Evolutionary conservation across 768 basidiomycete species (phyloP).

Genomic region (Termitomyces sp.): DNA sequence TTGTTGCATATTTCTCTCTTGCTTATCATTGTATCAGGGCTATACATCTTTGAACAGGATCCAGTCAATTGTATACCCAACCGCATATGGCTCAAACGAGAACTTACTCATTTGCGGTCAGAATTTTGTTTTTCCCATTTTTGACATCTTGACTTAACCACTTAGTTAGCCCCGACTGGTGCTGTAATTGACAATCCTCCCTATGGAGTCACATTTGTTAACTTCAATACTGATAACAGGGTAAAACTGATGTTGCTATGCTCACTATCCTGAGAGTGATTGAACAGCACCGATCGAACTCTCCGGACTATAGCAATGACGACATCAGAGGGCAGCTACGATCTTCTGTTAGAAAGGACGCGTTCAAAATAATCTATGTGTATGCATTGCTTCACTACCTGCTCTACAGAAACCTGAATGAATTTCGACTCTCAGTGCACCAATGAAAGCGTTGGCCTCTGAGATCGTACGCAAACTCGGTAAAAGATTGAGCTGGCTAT

Average conservation of each 20-base stretch:
- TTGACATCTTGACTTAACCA: neutral
- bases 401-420: neutral
- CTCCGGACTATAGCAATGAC: slow-evolving; percentile 5
- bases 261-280: slow-evolving; percentile 87
- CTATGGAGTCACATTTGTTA: slow-evolving; percentile 2
- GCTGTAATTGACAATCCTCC: slow-evolving; percentile 60
- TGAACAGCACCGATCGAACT: slow-evolving; percentile 50
- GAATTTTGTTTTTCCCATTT: slow-evolving; percentile 16
- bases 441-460: slow-evolving; percentile 96
- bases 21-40: slow-evolving; percentile 42
- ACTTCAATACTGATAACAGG: slow-evolving; percentile 39
- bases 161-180: slow-evolving; percentile 82
- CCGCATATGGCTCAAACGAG: slow-evolving; percentile 93
- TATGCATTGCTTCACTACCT: slow-evolving; percentile 25
- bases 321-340: slow-evolving; percentile 27
- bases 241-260: slow-evolving; percentile 99
- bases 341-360: slow-evolving; percentile 55
- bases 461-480: slow-evolving; percentile 92
- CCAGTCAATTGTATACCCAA: slow-evolving; percentile 91
- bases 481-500: slow-evolving; percentile 87
- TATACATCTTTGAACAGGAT: slow-evolving; percentile 88
- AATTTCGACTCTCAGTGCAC: slow-evolving; percentile 52
- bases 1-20: neutral
- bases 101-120: slow-evolving; percentile 91
- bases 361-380: slow-evolving; percentile 98